Base-by-base conservation (phyloP, 2,329 filamentous ascomycete species). In the Talaromyces rugulosus region DNA sequence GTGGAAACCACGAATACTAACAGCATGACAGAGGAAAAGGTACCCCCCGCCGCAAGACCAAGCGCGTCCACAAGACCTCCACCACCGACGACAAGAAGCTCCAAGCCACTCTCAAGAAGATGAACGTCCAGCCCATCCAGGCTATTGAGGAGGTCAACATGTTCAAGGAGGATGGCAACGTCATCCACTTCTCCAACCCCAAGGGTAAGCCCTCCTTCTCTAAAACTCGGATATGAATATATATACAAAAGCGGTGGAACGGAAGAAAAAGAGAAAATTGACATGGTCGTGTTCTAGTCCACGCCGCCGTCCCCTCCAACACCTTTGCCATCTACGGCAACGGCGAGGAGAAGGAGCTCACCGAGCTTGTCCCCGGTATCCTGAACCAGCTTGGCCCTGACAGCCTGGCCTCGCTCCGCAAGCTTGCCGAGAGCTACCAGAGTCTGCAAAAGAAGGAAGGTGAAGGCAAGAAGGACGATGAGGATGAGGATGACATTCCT, bases 121-220 rank as follows among this genome's bases (percentile, higher is more conserved):
- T 99, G 80, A 98, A 98, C 83, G 94, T 96, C 64, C 95, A 99
- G 87, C 95, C 95, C 75, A 98, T 99, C 82, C 93, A 96, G 85
- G 92, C 91, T 70, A 99, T 99, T 74, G 95, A 99, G 88, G 95
- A 99, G 86, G 95, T 99, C 80, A 99, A 99, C 89, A 99, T 99
- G 95, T 99, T 99, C 89, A 99, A 99, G 90, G 90, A 91, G 78
- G 95, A 99, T 79, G 95, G 95, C 81, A 99, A 99, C 81, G 95
- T 99, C 80, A 98, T 99, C 77, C 95, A 99, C 87, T 99, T 99
- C 80, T 90, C 92, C 74, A 91, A 91, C 75, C 95, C 95, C 72
- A 97, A 97, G 86, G 95, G 95, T 98, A 83, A 76, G 87, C 83
- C 36, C 50, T 28, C 28, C 18, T 18, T 5, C 1, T 5, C 36